phyloP scores from a whole-genome alignment of 257 asterid genomes.

The Avicennia marina region DNA sequence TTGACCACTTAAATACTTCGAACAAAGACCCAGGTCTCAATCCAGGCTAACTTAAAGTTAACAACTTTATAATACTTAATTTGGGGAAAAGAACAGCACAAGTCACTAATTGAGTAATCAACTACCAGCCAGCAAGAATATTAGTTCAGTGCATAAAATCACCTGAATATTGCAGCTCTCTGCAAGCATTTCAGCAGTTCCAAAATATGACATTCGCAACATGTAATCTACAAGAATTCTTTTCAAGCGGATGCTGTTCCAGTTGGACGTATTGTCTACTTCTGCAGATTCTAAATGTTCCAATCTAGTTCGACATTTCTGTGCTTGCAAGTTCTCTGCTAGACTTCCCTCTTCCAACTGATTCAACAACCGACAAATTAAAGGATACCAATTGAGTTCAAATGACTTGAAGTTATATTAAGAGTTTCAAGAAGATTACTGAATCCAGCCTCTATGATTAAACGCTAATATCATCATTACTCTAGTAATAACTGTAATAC shows the following conservation, averaged over 20 bases:
- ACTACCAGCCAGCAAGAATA: conserved; percentile 6
- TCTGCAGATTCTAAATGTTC: conserved; percentile 87
- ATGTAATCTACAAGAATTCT: conserved; percentile 91
- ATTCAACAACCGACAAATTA: background rate
- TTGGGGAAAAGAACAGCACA: background rate
- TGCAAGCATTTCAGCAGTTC: conserved; percentile 83
- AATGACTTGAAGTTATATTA: background rate
- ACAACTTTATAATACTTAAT: background rate
- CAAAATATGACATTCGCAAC: conserved; percentile 93
- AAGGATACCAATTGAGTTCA: background rate
- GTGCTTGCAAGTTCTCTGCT: conserved; percentile 87
- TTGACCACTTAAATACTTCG: background rate
- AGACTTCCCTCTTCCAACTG: conserved; percentile 89
- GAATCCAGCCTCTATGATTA: background rate
- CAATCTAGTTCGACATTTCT: conserved; percentile 77
- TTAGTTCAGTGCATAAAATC: conserved; percentile 6
- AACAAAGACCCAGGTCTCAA: too few relatives aligned
- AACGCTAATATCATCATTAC: background rate
- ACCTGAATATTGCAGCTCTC: conserved; percentile 88
- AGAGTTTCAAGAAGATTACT: background rate
- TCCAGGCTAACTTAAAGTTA: too few relatives aligned
- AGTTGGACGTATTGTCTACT: conserved; percentile 59
- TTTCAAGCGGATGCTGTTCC: conserved; percentile 71
- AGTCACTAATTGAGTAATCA: background rate
- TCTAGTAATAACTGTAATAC: background rate